Conservation (phyloP, 78 protist genomes). For the Tieghemostelium lacteum region DNA sequence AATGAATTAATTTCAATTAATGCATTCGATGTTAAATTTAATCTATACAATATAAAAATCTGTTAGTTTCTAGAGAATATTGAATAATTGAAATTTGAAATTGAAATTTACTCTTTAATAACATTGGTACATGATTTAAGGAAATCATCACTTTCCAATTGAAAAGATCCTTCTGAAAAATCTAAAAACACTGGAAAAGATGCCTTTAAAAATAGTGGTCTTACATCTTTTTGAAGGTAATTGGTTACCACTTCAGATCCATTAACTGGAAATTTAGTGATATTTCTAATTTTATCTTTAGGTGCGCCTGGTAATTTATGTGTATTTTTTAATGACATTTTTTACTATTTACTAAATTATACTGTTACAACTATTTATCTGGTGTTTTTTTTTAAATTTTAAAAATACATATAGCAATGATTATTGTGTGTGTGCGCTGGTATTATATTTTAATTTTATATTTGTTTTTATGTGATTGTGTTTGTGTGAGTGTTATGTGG, state of each 20-base stretch:
- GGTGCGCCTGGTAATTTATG: conserved; percentile 37
- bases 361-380: too few relatives aligned
- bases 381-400: too few relatives aligned
- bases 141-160: conserved; percentile 50
- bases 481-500: too few relatives aligned
- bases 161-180: conserved; percentile 20
- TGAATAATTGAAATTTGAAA: background rate
- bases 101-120: conserved; percentile 31
- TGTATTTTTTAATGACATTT: conserved; percentile 13
- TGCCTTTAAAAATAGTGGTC: conserved; percentile 14
- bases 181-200: conserved; percentile 49
- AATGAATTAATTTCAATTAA: conserved; percentile 45
- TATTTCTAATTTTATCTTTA: conserved; percentile 33
- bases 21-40: conserved; percentile 70
- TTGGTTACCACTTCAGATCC: background rate
- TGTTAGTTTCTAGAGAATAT: background rate
- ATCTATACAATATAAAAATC: conserved; percentile 6
- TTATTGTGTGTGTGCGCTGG: too few relatives aligned
- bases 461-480: too few relatives aligned
- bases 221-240: conserved; percentile 17
- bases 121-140: conserved; percentile 51
- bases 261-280: conserved; percentile 7
- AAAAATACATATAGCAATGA: too few relatives aligned
- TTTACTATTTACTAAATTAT: background rate
- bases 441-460: too few relatives aligned